phyloP scores from a whole-genome alignment of 2,329 filamentous ascomycete species.

The Septoria petroselini region DNA sequence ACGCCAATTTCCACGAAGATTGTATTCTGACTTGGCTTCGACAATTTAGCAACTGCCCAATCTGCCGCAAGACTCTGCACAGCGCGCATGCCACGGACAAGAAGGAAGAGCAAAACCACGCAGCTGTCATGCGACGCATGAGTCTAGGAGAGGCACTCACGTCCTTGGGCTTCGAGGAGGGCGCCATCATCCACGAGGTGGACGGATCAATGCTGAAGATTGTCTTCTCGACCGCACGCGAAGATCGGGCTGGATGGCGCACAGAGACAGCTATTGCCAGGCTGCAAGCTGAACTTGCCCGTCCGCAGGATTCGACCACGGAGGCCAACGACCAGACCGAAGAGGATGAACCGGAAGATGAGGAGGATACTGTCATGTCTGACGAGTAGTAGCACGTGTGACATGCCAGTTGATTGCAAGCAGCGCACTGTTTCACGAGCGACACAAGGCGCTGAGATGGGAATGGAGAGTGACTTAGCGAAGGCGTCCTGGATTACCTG shows the following conservation, averaged over 20 bases:
- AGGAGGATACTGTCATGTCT: constrained; percentile 17
- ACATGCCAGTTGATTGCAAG: background rate
- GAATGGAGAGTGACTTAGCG: constrained; percentile 4
- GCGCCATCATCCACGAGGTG: background rate
- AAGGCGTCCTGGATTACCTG: constrained; percentile 3
- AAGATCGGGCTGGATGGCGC: constrained; percentile 4
- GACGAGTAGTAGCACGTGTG: constrained; percentile 4
- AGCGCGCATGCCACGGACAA: constrained; percentile 5
- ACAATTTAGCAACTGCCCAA: constrained; percentile 26
- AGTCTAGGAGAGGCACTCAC: constrained; percentile 5
- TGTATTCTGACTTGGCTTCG: constrained; percentile 29
- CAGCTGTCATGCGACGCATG: background rate
- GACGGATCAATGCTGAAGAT: constrained; percentile 8
- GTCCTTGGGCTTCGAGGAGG: background rate
- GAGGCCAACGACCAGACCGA: background rate
- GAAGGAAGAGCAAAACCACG: background rate
- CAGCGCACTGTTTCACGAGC: background rate
- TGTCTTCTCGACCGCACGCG: constrained; percentile 5
- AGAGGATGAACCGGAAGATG: background rate
- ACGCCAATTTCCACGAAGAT: constrained; percentile 23
- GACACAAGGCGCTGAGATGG: background rate
- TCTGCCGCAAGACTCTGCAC: constrained; percentile 23
- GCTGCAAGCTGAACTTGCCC: background rate
- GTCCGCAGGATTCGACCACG: background rate
- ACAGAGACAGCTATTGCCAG: constrained; percentile 7